Evolutionary conservation across 2,329 filamentous ascomycete species (phyloP).

Genomic region (Diplodia mutila): DNA sequence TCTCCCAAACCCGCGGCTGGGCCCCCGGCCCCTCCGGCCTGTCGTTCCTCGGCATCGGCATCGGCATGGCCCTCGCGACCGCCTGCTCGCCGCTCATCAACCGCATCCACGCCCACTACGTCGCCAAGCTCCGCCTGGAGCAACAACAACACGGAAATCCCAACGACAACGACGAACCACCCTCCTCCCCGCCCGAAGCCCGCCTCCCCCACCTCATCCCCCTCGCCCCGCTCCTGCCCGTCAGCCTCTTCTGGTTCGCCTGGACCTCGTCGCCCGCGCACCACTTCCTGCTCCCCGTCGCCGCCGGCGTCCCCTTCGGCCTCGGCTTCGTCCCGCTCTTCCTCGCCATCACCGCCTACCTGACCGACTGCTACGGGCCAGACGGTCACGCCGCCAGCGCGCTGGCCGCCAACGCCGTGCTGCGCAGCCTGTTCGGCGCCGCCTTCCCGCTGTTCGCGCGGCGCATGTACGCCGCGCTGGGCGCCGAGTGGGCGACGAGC

Average conservation of each 20-base stretch:
- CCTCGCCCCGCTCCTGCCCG: conserved; percentile 71
- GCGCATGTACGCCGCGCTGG: conserved; percentile 69
- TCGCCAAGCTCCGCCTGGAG: conserved; percentile 61
- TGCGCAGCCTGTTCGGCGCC: conserved; percentile 74
- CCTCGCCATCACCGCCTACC: conserved; percentile 80
- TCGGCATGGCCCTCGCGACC: conserved; percentile 50
- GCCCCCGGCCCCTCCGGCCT: conserved; percentile 71
- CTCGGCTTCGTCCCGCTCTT: conserved; percentile 76
- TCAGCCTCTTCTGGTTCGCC: conserved; percentile 69
- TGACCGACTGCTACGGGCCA: conserved; percentile 72
- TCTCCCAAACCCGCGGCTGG: conserved; percentile 78
- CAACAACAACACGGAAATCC: neutral
- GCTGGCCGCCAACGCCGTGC: conserved; percentile 76
- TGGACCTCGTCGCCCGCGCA: conserved; percentile 64
- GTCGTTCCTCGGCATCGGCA: conserved; percentile 73
- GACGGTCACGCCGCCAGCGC: conserved; percentile 72
- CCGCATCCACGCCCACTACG: conserved; percentile 70
- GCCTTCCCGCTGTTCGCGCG: conserved; percentile 74
- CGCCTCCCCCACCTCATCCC: conserved; percentile 80
- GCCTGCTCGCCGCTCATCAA: conserved; percentile 68
- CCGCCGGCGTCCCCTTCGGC: conserved; percentile 79
- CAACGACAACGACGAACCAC: conserved; percentile 31
- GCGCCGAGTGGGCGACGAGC: conserved; percentile 78
- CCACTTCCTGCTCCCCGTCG: conserved; percentile 79
- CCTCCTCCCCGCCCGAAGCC: conserved; percentile 66